A percentile compares a stretch with the other conserved stretches of the same genome.
phyloP scores from a whole-genome alignment of 2,329 filamentous ascomycete species.

The Graphilbum sp. region DNA sequence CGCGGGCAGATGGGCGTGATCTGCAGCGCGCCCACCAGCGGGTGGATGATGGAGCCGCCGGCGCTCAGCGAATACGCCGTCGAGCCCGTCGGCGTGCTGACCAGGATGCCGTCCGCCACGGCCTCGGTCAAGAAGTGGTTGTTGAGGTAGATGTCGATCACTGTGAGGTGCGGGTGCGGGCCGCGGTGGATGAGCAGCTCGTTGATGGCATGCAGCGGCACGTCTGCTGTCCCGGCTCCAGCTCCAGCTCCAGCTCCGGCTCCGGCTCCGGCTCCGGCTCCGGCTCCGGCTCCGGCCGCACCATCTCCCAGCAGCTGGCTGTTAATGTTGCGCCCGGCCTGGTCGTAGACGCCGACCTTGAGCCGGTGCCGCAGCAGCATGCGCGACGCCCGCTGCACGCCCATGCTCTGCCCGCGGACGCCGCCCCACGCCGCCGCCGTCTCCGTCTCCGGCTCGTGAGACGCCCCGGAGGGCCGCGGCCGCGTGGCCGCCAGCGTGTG shows the following conservation, averaged over 20 bases:
- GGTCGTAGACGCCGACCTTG: slow-evolving; percentile 69
- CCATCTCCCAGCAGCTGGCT: slow-evolving; percentile 22
- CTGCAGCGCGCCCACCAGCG: slow-evolving; percentile 72
- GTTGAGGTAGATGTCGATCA: slow-evolving; percentile 83
- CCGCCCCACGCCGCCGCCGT: slow-evolving; percentile 43
- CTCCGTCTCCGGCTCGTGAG: neutral
- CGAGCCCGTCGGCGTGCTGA: slow-evolving; percentile 85
- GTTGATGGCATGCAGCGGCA: slow-evolving; percentile 75
- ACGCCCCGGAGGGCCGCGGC: slow-evolving; percentile 7
- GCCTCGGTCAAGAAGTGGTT: slow-evolving; percentile 83
- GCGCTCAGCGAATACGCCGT: slow-evolving; percentile 92
- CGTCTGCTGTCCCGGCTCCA: too few species aligned
- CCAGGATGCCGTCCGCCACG: slow-evolving; percentile 86
- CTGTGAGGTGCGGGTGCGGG: slow-evolving; percentile 72
- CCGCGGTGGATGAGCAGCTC: slow-evolving; percentile 90
- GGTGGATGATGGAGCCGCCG: slow-evolving; percentile 87
- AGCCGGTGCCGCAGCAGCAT: slow-evolving; percentile 77
- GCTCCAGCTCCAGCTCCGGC: too few species aligned
- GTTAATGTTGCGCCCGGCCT: slow-evolving; percentile 45
- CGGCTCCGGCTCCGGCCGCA: too few species aligned
- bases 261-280: too few species aligned
- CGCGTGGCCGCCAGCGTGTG: slow-evolving; percentile 21
- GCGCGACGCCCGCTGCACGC: slow-evolving; percentile 54
- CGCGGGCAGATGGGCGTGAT: slow-evolving; percentile 90
- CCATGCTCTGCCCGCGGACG: slow-evolving; percentile 67